Evolutionary conservation across 140 eudicot species (phyloP), one percentile per base, ranked within the genome.

Genomic region (Anethum foeniculum): DNA sequence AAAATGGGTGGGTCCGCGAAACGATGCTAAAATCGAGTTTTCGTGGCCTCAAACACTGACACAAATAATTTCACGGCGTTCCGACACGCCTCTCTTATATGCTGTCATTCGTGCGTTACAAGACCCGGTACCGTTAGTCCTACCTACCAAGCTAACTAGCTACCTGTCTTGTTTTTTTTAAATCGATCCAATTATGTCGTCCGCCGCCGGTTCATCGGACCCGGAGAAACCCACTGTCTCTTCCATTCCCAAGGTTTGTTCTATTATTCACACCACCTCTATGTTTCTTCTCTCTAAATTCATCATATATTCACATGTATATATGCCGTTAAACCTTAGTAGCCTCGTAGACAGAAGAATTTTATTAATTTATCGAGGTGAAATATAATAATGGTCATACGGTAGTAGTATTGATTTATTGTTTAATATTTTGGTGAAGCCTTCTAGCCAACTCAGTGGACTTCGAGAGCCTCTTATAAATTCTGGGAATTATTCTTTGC

Each of bases 371-470:
- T n/a, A n/a, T 56, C 28, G 65, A 56, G 65, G 7, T 23, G 21
- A 18, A 52, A 38, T 38, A 2, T 16, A 52, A 16, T 52, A 4
- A 0, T 3, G 5, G 27, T 65, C 6, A 12, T 13, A 4, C 4
- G 14, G 19, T 62, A 18, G 4, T 38, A 38, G 2, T 76, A 65
- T 32, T 19, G 46, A 46, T 65, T 72, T 28, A 21, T 39, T 27
- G 39, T 32, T 25, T 23, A 12, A 18, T 74, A 7, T 71, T 34
- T 71, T 68, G 39, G 89, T 90, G 72, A 86, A 84, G 64, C 84
- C 88, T 32, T 88, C 98, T 1, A 93, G 82, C 62, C 87, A 91
- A 82, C 80, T 78, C 6, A 88, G 67, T 32, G 88, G 84, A 21
- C 78, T 65, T 32, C 86, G 88, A 77, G 86, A 84, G 58, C 94